These are phyloP conservation scores for Salix dunnii DNA, from an alignment of 345 rosid species.

Conservation along the genomic window DNA sequence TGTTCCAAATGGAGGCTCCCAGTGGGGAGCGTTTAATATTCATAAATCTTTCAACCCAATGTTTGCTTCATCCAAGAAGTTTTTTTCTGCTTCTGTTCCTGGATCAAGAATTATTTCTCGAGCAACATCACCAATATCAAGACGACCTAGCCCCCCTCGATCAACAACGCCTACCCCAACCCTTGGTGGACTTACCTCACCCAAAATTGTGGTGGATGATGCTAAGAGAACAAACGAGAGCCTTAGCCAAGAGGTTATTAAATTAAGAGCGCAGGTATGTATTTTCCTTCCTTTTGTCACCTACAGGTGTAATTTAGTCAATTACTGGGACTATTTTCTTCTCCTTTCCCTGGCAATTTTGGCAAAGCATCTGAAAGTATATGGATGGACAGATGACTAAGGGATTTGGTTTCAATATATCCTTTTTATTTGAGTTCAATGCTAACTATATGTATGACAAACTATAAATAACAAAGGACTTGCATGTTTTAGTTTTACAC, in stretches of 20 bases:
- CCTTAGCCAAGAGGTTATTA: constrained; percentile 81
- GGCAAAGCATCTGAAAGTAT: background rate
- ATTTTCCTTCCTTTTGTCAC: constrained; percentile 2
- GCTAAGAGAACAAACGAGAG: constrained; percentile 67
- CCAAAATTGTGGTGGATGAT: constrained; percentile 71
- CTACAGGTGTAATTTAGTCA: background rate
- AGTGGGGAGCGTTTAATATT: constrained; percentile 72
- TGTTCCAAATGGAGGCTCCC: constrained; percentile 81
- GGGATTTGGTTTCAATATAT: background rate
- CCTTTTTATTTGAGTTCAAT: background rate
- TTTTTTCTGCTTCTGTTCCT: constrained; percentile 98
- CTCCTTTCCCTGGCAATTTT: background rate
- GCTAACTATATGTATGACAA: background rate
- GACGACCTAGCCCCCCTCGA: constrained; percentile 93
- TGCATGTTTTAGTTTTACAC: background rate
- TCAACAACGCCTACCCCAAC: constrained; percentile 98
- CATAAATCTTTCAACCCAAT: constrained; percentile 80
- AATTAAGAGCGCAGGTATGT: constrained; percentile 81
- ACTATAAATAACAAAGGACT: background rate
- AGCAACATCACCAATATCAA: constrained; percentile 96
- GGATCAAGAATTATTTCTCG: constrained; percentile 98
- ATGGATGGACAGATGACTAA: background rate
- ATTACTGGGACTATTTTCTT: constrained; percentile 1
- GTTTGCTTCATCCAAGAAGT: constrained; percentile 92
- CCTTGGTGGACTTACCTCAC: constrained; percentile 80